These are phyloP conservation scores for Ogataea hybrid DNA, from an alignment of 1,139 yeast species.

Conservation along the genomic window DNA sequence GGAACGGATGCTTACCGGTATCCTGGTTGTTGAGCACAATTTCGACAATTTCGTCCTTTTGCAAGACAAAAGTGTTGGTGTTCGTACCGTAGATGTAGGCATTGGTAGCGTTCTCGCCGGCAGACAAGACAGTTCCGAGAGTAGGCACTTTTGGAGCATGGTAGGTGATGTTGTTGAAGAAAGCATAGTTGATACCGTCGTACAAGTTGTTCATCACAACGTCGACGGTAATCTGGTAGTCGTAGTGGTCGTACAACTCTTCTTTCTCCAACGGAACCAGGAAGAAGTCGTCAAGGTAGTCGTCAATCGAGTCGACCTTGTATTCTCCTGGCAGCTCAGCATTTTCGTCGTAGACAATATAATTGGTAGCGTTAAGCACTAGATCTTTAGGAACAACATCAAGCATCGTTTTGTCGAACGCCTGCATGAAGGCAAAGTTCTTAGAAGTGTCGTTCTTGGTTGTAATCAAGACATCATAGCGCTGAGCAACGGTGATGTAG, in stretches of 20 bases:
- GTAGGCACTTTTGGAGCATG: conserved; percentile 81
- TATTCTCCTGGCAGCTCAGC: conserved; percentile 47
- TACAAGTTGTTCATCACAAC: conserved; percentile 77
- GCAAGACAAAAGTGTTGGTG: conserved; percentile 70
- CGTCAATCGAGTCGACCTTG: conserved; percentile 42
- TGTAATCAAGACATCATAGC: conserved; percentile 68
- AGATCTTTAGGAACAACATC: conserved; percentile 67
- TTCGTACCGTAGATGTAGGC: conserved; percentile 72
- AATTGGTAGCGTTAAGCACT: conserved; percentile 67
- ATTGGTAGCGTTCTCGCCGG: conserved; percentile 59
- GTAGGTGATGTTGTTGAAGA: conserved; percentile 83
- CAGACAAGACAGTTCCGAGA: conserved; percentile 67
- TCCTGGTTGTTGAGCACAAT: conserved; percentile 71
- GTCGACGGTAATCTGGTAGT: conserved; percentile 59
- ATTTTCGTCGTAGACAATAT: conserved; percentile 54
- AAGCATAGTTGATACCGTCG: conserved; percentile 85
- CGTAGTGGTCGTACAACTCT: conserved; percentile 61
- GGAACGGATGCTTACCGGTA: conserved; percentile 93
- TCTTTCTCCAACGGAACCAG: conserved; percentile 54
- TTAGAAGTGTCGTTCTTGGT: conserved; percentile 60
- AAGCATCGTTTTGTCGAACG: conserved; percentile 75
- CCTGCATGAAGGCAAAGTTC: conserved; percentile 77
- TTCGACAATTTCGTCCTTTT: conserved; percentile 68
- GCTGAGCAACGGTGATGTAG: conserved; percentile 70
- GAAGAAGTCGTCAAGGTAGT: conserved; percentile 60